Evolutionary conservation across 2,329 filamentous ascomycete genomes (phyloP).

Genomic region (Fusarium domesticum): DNA sequence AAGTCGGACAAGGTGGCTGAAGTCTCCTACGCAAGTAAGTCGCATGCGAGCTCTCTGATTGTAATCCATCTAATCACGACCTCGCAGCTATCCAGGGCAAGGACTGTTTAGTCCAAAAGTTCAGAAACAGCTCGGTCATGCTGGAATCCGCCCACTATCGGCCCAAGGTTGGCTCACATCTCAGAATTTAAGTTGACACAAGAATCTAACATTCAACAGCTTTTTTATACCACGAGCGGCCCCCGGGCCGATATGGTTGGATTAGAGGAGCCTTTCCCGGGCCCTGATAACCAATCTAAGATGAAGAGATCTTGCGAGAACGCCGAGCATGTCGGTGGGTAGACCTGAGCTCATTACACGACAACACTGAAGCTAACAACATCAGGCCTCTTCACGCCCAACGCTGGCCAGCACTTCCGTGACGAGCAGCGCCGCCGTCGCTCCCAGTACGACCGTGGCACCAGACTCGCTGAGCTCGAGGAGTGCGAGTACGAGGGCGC

Average conservation of each 20-base stretch:
- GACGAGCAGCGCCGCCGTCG: constrained; percentile 73
- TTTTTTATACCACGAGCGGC: constrained; percentile 52
- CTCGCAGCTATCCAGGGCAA: constrained; percentile 79
- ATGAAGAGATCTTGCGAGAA: constrained; percentile 85
- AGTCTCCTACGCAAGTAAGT: constrained; percentile 90
- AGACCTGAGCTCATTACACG: not conserved
- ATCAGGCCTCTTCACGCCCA: constrained; percentile 76
- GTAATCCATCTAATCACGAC: constrained; percentile 27
- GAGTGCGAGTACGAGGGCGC: constrained; percentile 54
- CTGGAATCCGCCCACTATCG: constrained; percentile 76
- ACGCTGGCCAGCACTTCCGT: constrained; percentile 68
- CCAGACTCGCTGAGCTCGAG: constrained; percentile 65
- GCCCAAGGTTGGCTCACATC: constrained; percentile 66
- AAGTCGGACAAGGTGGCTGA: constrained; percentile 82
- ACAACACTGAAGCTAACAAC: not conserved
- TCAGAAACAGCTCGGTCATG: constrained; percentile 96
- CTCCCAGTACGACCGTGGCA: constrained; percentile 80
- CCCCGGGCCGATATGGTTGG: constrained; percentile 56
- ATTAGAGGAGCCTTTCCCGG: constrained; percentile 71
- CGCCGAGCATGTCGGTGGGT: constrained; percentile 75
- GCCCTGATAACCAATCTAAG: constrained; percentile 80
- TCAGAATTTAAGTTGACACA: too few species aligned
- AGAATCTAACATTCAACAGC: constrained; percentile 31
- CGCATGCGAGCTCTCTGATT: rapidly evolving
- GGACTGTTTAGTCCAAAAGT: constrained; percentile 89